Base-by-base conservation (phyloP, 805 yeast genomes). In the Teunomyces kruisii region DNA sequence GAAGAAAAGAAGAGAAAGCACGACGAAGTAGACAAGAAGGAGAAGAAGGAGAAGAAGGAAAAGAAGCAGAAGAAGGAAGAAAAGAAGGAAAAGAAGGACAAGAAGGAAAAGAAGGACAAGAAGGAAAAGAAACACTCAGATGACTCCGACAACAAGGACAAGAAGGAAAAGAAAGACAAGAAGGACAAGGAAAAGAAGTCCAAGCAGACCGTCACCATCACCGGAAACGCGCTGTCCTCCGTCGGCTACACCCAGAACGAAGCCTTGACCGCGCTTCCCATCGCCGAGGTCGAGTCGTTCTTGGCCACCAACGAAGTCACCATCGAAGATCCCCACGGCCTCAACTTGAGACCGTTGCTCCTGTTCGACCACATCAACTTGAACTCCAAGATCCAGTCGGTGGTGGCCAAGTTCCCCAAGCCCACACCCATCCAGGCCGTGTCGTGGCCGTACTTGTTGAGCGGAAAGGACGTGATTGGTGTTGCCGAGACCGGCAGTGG, bases 401-500 rank as follows among this genome's bases (percentile, higher is more conserved):
- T 79, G 39, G 74, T 92, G 39, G 69, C 80, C 32, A 80, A 83
- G 56, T 94, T 88, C 71, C 85, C 88, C 12, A 84, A 81, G 56
- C 99, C 99, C 44, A 91, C 98, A 6, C 98, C 98, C 30, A 92
- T 92, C 56, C 99, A 92, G 72, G 79, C 96, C 27, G 88, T 82
- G 37, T 79, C 97, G 7, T 94, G 98, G 98, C 98, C 99, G 52
- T 89, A 81, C 60, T 69, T 92, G 43, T 69, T 90, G 41, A 69
- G 79, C 15, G 86, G 86, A 13, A 78, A 84, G 47, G 99, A 92
- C 62, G 96, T 91, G 19, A 80, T 92, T 53, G 99, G 98, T 65
- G 96, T 92, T 52, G 99, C 99, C 10, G 97, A 92, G 70, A 92
- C 99, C 3, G 99, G 99, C 31, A 88, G 97, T 0, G 99, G 99